phyloP scores from a whole-genome alignment of 2,329 filamentous ascomycete genomes.

The Tolypocladium inflatum region DNA sequence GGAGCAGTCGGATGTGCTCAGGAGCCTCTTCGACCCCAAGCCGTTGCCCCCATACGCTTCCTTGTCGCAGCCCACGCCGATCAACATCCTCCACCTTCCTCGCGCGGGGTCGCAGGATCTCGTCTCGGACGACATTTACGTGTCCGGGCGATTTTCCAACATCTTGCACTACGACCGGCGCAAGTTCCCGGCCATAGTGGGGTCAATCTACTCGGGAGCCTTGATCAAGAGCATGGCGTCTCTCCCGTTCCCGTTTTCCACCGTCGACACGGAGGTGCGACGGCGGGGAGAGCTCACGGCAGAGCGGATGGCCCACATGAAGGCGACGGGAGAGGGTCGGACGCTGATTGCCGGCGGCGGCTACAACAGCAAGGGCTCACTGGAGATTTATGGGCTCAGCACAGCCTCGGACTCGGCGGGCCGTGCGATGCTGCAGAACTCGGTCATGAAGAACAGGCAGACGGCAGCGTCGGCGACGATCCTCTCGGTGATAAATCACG shows the following conservation, averaged over 20 bases:
- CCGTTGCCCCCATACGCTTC: constrained; percentile 54
- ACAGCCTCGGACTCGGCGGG: constrained; percentile 16
- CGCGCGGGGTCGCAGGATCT: constrained; percentile 39
- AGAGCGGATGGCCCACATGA: constrained; percentile 43
- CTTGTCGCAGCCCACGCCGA: constrained; percentile 69
- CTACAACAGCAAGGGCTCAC: constrained; percentile 82
- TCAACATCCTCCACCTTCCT: constrained; percentile 73
- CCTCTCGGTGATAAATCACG: constrained; percentile 72
- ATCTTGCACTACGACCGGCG: constrained; percentile 85
- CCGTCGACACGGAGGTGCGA: constrained; percentile 49
- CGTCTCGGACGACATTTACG: constrained; percentile 71
- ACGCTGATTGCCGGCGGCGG: constrained; percentile 77
- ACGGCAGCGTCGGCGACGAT: constrained; percentile 74
- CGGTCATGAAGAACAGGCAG: constrained; percentile 67
- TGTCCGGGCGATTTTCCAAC: constrained; percentile 80
- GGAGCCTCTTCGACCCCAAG: constrained; percentile 39
- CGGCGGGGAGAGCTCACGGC: constrained; percentile 44
- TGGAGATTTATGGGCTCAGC: constrained; percentile 71
- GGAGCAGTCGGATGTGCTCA: constrained; percentile 20
- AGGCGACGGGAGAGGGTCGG: constrained; percentile 41
- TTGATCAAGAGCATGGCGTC: constrained; percentile 64
- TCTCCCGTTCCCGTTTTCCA: constrained; percentile 58
- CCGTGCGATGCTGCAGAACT: constrained; percentile 26
- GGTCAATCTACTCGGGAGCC: constrained; percentile 76
- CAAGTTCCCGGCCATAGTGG: constrained; percentile 68